These are phyloP conservation scores for Mrakia gelida DNA, from an alignment of 768 basidiomycete species.

Conservation along the genomic window DNA sequence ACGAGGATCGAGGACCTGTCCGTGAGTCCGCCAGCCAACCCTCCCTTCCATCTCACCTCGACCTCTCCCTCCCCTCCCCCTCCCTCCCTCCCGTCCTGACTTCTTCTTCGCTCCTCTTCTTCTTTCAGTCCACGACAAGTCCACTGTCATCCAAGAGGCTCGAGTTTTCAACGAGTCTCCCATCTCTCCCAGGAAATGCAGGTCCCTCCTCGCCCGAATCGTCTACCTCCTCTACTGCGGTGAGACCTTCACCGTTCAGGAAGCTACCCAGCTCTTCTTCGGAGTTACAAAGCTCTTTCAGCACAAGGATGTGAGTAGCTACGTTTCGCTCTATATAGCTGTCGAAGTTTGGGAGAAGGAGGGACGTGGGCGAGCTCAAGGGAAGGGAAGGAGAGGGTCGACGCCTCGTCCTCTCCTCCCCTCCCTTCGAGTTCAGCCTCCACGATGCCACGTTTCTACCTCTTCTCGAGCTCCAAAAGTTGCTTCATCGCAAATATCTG, in stretches of 20 bases:
- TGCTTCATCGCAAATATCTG: background rate
- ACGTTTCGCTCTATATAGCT: background rate
- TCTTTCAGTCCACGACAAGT: conserved; percentile 67
- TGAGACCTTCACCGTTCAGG: conserved; percentile 88
- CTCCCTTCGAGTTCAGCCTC: conserved; percentile 6
- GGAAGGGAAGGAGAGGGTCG: background rate
- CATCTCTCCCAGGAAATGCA: conserved; percentile 94
- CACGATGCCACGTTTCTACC: background rate
- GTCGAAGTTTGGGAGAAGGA: background rate
- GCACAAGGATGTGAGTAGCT: conserved; percentile 87
- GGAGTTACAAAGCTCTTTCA: conserved; percentile 98
- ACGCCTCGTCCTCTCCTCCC: background rate
- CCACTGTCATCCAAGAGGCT: conserved; percentile 95
- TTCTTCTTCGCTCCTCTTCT: background rate
- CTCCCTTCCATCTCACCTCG: background rate
- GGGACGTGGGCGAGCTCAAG: conserved; percentile 2
- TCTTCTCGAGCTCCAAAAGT: background rate
- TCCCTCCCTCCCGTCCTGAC: conserved; percentile 33
- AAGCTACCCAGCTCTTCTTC: conserved; percentile 96
- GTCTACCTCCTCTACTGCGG: conserved; percentile 95
- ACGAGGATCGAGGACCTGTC: conserved; percentile 41
- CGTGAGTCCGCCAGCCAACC: conserved; percentile 1
- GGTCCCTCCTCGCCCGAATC: conserved; percentile 90
- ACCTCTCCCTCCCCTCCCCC: conserved; percentile 9
- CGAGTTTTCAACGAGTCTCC: conserved; percentile 99